Percentiles rank a stretch among this genome's conserved stretches.
Evolutionary conservation across 192 early-diverging fungal species (phyloP).

Genomic region (Coemansia sp.): DNA sequence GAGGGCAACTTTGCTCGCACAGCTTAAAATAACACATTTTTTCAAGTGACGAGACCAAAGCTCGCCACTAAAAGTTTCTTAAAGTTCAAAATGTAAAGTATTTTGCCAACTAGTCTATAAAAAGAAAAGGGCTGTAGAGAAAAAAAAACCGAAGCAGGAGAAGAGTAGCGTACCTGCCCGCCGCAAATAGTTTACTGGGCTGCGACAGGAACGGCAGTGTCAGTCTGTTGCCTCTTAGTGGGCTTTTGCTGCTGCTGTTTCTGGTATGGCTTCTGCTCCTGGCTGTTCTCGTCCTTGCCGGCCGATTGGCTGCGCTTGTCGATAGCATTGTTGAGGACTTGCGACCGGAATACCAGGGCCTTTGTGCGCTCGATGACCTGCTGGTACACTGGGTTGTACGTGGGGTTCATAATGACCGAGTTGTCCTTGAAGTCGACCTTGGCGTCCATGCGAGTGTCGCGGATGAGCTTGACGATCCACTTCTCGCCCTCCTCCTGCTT

Average conservation of each 20-base stretch:
- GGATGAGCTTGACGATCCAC: constrained; percentile 97
- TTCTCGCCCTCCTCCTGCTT: constrained; percentile 91
- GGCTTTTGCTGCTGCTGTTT: constrained; percentile 38
- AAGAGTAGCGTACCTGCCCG: background rate
- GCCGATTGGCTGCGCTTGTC: constrained; percentile 72
- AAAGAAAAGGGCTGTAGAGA: background rate
- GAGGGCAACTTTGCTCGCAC: constrained; percentile 61
- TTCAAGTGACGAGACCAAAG: constrained; percentile 1
- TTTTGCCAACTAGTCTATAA: background rate
- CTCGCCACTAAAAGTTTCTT: constrained; percentile 2
- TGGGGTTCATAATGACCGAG: constrained; percentile 92
- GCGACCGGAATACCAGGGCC: constrained; percentile 88
- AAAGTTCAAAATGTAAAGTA: background rate
- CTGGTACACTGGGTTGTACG: constrained; percentile 86
- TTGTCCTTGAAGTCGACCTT: constrained; percentile 97
- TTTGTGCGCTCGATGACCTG: constrained; percentile 96
- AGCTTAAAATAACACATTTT: constrained; percentile 6
- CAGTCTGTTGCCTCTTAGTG: constrained; percentile 23
- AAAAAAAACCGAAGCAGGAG: constrained; percentile 7
- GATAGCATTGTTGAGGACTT: constrained; percentile 83
- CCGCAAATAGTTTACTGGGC: constrained; percentile 24
- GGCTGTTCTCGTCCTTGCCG: constrained; percentile 39
- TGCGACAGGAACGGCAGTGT: constrained; percentile 27
- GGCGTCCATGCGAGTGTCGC: constrained; percentile 94
- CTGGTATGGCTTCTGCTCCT: constrained; percentile 23